Evolutionary conservation across 306 rosid species (phyloP).

Genomic region (Cucurbita maxima): DNA sequence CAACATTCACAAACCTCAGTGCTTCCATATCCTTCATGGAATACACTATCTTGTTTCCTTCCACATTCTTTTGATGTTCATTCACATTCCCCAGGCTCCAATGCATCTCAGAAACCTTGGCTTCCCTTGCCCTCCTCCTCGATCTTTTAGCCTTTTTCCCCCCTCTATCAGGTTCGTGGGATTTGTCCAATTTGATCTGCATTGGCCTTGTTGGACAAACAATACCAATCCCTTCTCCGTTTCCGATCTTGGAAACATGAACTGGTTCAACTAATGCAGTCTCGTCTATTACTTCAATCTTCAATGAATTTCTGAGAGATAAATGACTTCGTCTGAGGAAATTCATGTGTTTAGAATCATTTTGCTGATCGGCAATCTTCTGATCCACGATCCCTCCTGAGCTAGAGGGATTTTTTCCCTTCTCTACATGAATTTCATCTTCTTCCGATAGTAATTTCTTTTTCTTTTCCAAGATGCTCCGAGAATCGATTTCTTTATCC

Average conservation of each 20-base stretch:
- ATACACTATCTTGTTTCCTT: constrained; percentile 24
- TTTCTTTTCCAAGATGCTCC: constrained; percentile 20
- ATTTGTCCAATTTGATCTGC: constrained; percentile 9
- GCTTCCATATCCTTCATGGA: constrained; percentile 52
- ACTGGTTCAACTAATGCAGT: constrained; percentile 53
- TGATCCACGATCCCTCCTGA: neutral
- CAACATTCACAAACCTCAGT: constrained; percentile 36
- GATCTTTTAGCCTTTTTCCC: constrained; percentile 19
- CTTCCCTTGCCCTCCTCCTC: constrained; percentile 21
- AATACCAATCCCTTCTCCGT: constrained; percentile 6
- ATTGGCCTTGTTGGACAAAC: neutral
- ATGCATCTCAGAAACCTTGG: neutral
- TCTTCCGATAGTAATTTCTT: constrained; percentile 44
- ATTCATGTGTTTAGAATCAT: neutral
- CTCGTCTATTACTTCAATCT: constrained; percentile 62
- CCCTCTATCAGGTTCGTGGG: constrained; percentile 7
- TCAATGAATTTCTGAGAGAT: constrained; percentile 16
- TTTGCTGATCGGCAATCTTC: neutral
- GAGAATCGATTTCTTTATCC: constrained; percentile 11
- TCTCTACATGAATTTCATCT: constrained; percentile 7
- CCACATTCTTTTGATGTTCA: constrained; percentile 5
- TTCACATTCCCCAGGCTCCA: neutral
- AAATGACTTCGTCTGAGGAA: neutral
- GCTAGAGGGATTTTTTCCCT: neutral
- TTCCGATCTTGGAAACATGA: constrained; percentile 3